Percentiles rank a stretch among this genome's conserved stretches.
These are phyloP conservation scores for Eucalyptus microcorys DNA, from an alignment of 345 rosid genomes.

Conservation along the genomic window DNA sequence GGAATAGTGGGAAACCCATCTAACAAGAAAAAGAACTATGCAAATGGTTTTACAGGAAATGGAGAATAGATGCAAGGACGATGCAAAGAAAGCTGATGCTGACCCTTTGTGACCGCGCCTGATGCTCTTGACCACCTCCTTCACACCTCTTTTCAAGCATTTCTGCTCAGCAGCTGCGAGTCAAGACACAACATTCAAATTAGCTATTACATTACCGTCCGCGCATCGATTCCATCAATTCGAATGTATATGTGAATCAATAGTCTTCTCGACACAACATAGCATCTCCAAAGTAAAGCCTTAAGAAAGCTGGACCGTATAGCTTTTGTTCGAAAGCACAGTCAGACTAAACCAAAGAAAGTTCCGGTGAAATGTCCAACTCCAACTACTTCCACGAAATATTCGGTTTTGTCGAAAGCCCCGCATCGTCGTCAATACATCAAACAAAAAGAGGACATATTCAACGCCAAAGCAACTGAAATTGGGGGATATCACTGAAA, in stretches of 20 bases:
- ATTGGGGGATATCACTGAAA: background rate
- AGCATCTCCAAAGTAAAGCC: background rate
- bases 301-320: background rate
- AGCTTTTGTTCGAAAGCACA: background rate
- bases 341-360: background rate
- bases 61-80: background rate
- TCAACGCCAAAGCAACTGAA: background rate
- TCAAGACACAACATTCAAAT: background rate
- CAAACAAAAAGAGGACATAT: background rate
- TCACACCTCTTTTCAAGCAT: constrained; percentile 96
- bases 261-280: background rate
- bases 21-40: background rate
- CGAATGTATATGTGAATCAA: background rate
- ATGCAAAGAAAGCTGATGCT: background rate
- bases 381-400: background rate
- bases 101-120: constrained; percentile 89
- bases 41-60: background rate
- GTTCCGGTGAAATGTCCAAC: background rate
- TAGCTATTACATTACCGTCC: background rate
- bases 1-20: background rate
- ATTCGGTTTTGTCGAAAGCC: background rate
- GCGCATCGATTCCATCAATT: background rate
- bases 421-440: background rate
- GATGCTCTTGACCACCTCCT: constrained; percentile 93
- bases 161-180: constrained; percentile 67